Base-by-base conservation (phyloP, 2,329 filamentous ascomycete genomes). In the Paradendryphiella salina region DNA sequence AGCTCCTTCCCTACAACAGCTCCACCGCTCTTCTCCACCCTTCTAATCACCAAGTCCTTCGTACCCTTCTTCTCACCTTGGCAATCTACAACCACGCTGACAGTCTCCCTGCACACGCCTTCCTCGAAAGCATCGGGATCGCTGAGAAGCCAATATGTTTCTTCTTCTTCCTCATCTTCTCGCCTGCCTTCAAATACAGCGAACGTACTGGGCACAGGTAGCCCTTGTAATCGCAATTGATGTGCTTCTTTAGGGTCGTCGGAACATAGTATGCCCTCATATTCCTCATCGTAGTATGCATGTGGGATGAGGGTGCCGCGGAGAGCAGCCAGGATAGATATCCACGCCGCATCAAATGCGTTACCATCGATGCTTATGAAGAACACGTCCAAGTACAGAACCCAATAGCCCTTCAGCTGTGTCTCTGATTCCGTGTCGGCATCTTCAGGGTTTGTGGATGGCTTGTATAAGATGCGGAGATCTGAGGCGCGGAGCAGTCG, bases 41-140 rank as follows among this genome's bases (percentile, higher is more conserved):
- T 43, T 90, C 76, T 43, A 6, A 85, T 76, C 11, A 83, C 81
- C 15, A 89, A 90, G 17, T 91, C 91, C 56, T 80, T 83, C 9
- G 51, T 50, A 11, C 60, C 52, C 77, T 94, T 96, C 61, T 91
- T 75, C 1, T 77, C 81, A n/a, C 53, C 69, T 64, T 46, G 47
- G 35, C 77, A 77, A 68, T 93, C 88, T n/a, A 96, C 83, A 40
- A 94, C 85, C 28, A 96, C 77, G 2, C 86, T 92, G n/a, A 94
- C 78, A n/a, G 75, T 82, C 79, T 99, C 94, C 54, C 85, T 80
- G 68, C 90, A 96, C 35, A 96, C 75, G 7, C 82, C 83, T 76
- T 97, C 94, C 76, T 99, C 94, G 61, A 96, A 87, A 17, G 85
- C 83, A 75, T 99, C 94, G 2, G 90, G 90, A 75, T 99, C 94